Evolutionary conservation across 306 rosid genomes (phyloP), one percentile per base, ranked within the genome.

Genomic region (Cicer pinnatifidum): DNA sequence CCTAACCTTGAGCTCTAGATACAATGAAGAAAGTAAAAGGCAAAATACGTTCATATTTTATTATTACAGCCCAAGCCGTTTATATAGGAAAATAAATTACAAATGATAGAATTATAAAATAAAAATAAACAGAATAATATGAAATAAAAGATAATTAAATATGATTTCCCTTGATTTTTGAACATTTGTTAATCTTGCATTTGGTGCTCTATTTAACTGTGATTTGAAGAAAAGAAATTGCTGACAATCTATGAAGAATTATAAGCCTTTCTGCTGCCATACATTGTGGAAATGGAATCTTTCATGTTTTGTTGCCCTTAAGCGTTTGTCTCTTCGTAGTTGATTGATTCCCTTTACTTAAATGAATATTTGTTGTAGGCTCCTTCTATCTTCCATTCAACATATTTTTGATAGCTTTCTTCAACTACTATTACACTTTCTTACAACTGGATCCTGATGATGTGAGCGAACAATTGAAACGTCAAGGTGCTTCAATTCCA

Each of bases 401-500:
- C 90, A 88, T 93, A 83, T 84, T 93, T 67, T 75, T 93, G 67
- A 91, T 91, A 64, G 98, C 91, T 74, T 93, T 93, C 92, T 93
- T 93, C 97, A 93, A 93, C 84, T 93, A 93, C 79, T 91, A 93
- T 81, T 93, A 93, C 88, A 93, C 98, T 61, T 93, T 93, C 88
- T 91, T 91, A 15, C 97, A 91, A 85, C 80, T 93, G 86, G 98
- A 93, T 76, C 94, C 97, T 41, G 97, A 94, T 78, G 98, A 94
- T 82, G 85, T 91, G 71, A 89, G 98, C 67, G 98, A 93, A 82
- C 97, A 89, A 76, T 86, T 91, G 89, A 94, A 91, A 75, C 96
- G 95, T 13, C 97, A 91, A 88, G 98, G 96, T 81, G 98, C 98
- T 74, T 91, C 98, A 20, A 87, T 91, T 87, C 97, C 97, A 53